Base-by-base conservation (phyloP, 169 alveolate species). In the Eimeria tenella region DNA sequence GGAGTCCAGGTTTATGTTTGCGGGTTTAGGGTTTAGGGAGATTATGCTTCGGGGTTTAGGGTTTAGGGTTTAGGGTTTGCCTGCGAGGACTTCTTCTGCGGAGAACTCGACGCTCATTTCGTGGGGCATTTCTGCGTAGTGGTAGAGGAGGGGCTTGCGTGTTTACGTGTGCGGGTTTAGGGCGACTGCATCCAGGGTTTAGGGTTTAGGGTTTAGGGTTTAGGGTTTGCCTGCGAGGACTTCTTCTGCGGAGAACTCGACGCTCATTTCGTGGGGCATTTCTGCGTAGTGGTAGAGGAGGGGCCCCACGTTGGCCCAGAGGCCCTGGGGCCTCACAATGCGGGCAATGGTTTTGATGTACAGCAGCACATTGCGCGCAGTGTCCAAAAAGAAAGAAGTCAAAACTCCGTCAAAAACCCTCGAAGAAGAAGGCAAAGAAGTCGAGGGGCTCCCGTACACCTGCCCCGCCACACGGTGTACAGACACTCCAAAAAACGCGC, bases 231-330 rank as follows among this genome's bases (percentile, higher is more conserved):
- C 86, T 4, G 73, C 60, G 13, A 53, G 68, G 4, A 96, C 86
- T 86, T 99, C 99, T 63, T 98, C 99, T 99, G 99, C 98, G 75
- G 99, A 94, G 50, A 98, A 96, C 93, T 99, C 99, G 63, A 99
- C 97, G 81, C 99, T 97, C 68, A 97, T 86, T 79, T 98, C 99
- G 90, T 97, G 96, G n/a, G 96, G 96, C 94, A 96, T 93, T 60
- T 98, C 99, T 9, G 99, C 98, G 95, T 98, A 99, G 95, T 99
- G 99, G 95, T 98, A 99, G 31, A 98, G 98, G 71, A 99, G 96
- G 42, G 99, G 99, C 2, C 99, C 99, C 75, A 99, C 95, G 95
- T 99, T 99, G 55, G 99, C 98, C 99, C 99, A 99, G 50, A 98
- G 86, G 31, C 99, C 99, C 55, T 99, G 99, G 13, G 96, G 96